Base-by-base conservation (phyloP, 495 filamentous ascomycete species). In the Neurospora sp. region DNA sequence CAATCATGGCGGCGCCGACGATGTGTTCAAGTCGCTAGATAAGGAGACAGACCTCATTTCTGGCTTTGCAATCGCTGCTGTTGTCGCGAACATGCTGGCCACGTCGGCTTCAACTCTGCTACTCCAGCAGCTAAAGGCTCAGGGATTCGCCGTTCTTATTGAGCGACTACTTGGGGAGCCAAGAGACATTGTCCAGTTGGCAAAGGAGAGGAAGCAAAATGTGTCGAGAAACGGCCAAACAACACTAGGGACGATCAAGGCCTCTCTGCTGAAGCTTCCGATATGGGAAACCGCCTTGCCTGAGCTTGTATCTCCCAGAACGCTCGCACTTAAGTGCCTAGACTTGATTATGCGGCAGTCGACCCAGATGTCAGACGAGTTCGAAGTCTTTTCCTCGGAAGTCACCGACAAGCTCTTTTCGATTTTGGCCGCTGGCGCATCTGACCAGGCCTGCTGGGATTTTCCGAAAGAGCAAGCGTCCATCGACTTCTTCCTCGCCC, bases 1-100 rank as follows among this genome's bases (percentile, higher is more conserved):
- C 8, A 91, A 95, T 69, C 89, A 92, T 74, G 88, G 88, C n/a
- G 89, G 92, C 69, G 92, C 92, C 72, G 85, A 86, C 49, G 87
- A 88, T 39, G 83, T 98, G 2, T 86, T 94, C 69, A 81, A 84
- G 41, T 84, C 84, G 35, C 79, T 91, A 9, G 85, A 79, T 1
- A 80, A 84, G 27, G 88, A 90, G 78, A 78, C 77, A 0, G 89
- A 91, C 77, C 71, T 85, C 23, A 85, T 93, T 44, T 85, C 88
- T 69, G 86, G 86, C 23, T 91, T 87, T 74, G 80, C 87, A n/a
- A 84, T 91, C 44, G 78, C 86, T 39, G 87, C 87, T 14, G 83
- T 87, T 12, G 80, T 90, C n/a, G 83, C 87, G 8, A 83, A 86
- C 9, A 83, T 93, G 41, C 76, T 93, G 35, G 81, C 84, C 27